These are phyloP conservation scores for Grosmannia huntii DNA, from an alignment of 2,329 filamentous ascomycete genomes.

Conservation along the genomic window DNA sequence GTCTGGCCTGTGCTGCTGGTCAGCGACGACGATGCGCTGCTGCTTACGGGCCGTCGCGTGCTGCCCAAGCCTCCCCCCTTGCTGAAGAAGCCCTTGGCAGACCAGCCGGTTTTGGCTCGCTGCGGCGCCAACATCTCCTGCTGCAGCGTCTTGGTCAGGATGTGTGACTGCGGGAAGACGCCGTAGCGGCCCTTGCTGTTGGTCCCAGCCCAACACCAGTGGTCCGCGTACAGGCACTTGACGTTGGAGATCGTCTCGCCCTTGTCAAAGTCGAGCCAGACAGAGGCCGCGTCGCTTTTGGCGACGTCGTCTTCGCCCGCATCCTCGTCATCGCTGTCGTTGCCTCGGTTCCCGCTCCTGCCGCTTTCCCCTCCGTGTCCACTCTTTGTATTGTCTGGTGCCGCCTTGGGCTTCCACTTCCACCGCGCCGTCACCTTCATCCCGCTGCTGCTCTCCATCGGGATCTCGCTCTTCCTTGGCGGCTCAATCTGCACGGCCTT, in stretches of 20 bases:
- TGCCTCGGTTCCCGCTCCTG: slow-evolving; percentile 4
- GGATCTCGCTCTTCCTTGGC: slow-evolving; percentile 32
- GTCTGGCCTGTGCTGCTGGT: slow-evolving; percentile 11
- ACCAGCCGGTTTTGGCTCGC: slow-evolving; percentile 7
- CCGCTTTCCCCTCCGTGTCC: not conserved
- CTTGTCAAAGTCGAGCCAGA: slow-evolving; percentile 51
- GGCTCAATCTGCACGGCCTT: slow-evolving; percentile 35
- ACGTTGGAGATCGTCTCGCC: slow-evolving; percentile 56
- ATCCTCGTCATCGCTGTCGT: not conserved
- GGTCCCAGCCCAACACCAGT: slow-evolving; percentile 24
- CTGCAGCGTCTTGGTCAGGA: slow-evolving; percentile 10
- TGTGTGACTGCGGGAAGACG: slow-evolving; percentile 19
- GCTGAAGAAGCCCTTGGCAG: slow-evolving; percentile 8
- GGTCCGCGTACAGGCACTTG: slow-evolving; percentile 23
- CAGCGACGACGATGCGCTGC: slow-evolving; percentile 7
- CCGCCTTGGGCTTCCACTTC: slow-evolving; percentile 31
- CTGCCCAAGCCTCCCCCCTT: not conserved
- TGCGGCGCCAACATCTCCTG: slow-evolving; percentile 7
- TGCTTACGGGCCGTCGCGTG: slow-evolving; percentile 8
- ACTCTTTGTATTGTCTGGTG: not conserved
- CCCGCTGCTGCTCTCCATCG: slow-evolving; percentile 31
- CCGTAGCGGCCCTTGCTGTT: slow-evolving; percentile 22
- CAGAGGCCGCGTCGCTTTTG: slow-evolving; percentile 20
- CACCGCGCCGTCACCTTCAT: slow-evolving; percentile 37
- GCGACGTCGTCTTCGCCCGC: slow-evolving; percentile 11